Percentiles rank a stretch among this genome's conserved stretches.
Conservation (phyloP, 352 stramenopile genomes). For the Phytophthora crassamura region DNA sequence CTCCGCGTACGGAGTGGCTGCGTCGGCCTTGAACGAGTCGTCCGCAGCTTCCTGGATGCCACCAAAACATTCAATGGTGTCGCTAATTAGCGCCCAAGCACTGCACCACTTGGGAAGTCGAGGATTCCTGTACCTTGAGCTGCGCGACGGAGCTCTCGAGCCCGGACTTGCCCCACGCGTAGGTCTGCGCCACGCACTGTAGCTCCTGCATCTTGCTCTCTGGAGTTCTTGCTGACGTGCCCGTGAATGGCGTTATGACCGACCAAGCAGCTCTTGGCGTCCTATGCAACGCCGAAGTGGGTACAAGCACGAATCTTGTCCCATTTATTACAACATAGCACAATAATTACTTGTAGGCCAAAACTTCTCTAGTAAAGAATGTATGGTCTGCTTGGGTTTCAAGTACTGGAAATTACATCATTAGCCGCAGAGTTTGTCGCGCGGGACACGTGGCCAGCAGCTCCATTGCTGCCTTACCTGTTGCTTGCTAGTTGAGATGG, state of each 20-base stretch:
- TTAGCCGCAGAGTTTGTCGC: not conserved
- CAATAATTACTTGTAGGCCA: conserved; percentile 6
- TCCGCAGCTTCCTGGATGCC: conserved; percentile 53
- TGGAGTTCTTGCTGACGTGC: conserved; percentile 1
- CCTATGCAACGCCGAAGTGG: conserved; percentile 37
- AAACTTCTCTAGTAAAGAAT: not conserved
- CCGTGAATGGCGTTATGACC: conserved; percentile 25
- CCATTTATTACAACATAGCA: not conserved
- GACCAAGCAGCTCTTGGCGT: conserved; percentile 6
- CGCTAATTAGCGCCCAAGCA: not conserved
- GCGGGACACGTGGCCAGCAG: not conserved
- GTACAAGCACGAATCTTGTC: conserved; percentile 14
- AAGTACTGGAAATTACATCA: conserved; percentile 4
- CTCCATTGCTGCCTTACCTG: conserved; percentile 13
- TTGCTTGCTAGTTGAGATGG: conserved; percentile 36
- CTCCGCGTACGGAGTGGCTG: conserved; percentile 80
- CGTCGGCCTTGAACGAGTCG: conserved; percentile 51
- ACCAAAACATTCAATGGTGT: conserved; percentile 4
- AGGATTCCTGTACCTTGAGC: conserved; percentile 70
- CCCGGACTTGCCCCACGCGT: conserved; percentile 93
- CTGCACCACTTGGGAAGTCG: not conserved
- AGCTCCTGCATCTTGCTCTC: conserved; percentile 67
- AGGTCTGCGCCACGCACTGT: conserved; percentile 88
- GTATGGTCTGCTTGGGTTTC: conserved; percentile 26
- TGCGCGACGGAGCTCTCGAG: conserved; percentile 84